Percentiles rank a stretch among this genome's conserved stretches.
phyloP scores from a whole-genome alignment of 225 moss, liverwort and hornwort species.

The Antitrichia curtipendula region DNA sequence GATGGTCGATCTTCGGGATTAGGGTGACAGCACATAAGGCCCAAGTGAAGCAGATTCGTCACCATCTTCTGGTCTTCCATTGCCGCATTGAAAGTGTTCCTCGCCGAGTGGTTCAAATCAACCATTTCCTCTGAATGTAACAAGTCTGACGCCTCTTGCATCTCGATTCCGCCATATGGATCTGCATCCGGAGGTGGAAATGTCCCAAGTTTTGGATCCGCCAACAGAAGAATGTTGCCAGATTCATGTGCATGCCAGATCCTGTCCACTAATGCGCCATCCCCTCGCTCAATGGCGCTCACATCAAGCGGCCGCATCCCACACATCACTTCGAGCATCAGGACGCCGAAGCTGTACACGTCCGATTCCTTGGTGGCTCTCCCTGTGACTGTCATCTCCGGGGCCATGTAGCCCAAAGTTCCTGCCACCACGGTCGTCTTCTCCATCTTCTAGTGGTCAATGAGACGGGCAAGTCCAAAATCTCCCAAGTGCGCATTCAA shows the following conservation, averaged over 20 bases:
- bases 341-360: background rate
- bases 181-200: background rate
- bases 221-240: background rate
- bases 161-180: background rate
- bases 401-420: background rate
- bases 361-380: conserved; percentile 4
- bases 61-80: background rate
- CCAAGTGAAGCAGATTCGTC: background rate
- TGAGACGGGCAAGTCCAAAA: background rate
- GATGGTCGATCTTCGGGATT: background rate
- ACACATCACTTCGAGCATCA: background rate
- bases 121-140: background rate
- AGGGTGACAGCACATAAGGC: background rate
- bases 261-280: background rate
- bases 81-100: background rate
- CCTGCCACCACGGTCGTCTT: conserved; percentile 2
- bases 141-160: background rate
- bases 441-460: conserved; percentile 2
- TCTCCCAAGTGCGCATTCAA: conserved; percentile 8
- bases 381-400: background rate
- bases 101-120: background rate
- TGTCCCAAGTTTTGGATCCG: background rate
- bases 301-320: background rate
- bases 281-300: background rate
- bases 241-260: background rate